Percentiles rank a stretch among this genome's conserved stretches.
phyloP scores from a whole-genome alignment of 2,329 filamentous ascomycete species.

The Neofusicoccum ribis region DNA sequence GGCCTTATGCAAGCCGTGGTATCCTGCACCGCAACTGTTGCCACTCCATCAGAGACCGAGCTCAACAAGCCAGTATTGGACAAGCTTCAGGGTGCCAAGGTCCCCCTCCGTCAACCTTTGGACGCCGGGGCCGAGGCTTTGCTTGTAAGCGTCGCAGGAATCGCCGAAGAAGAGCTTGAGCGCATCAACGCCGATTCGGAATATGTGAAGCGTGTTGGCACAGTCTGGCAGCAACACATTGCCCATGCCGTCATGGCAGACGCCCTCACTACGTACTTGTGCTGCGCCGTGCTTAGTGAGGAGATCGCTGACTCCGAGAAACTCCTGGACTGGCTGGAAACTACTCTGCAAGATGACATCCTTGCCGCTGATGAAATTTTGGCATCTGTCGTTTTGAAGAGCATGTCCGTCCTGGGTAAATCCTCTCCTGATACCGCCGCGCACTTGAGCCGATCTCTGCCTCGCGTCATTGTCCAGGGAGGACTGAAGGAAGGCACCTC shows the following conservation, averaged over 20 bases:
- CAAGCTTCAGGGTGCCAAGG: slow-evolving; percentile 50
- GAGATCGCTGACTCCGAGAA: slow-evolving; percentile 76
- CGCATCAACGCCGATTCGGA: slow-evolving; percentile 86
- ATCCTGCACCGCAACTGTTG: slow-evolving; percentile 72
- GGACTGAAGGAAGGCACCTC: slow-evolving; percentile 69
- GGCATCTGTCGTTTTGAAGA: slow-evolving; percentile 75
- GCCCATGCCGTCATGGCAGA: slow-evolving; percentile 84
- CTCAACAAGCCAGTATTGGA: slow-evolving; percentile 69
- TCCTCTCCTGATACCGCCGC: slow-evolving; percentile 72
- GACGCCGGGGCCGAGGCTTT: slow-evolving; percentile 34
- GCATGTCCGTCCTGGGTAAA: slow-evolving; percentile 78
- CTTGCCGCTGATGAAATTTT: slow-evolving; percentile 81
- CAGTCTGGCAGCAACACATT: slow-evolving; percentile 80
- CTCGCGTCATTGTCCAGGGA: slow-evolving; percentile 85
- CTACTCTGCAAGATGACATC: slow-evolving; percentile 71
- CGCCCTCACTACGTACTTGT: slow-evolving; percentile 79
- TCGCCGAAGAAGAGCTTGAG: slow-evolving; percentile 80
- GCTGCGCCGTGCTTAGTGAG: slow-evolving; percentile 80
- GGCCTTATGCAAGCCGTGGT: slow-evolving; percentile 85
- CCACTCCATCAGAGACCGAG: slow-evolving; percentile 62
- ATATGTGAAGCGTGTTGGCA: slow-evolving; percentile 77
- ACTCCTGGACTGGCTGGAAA: slow-evolving; percentile 82
- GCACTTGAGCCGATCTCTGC: slow-evolving; percentile 73
- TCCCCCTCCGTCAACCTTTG: slow-evolving; percentile 22
- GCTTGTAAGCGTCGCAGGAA: slow-evolving; percentile 62